Percentiles rank a stretch among this genome's conserved stretches.
Conservation (phyloP, 768 basidiomycete species). For the Lactifluus hygrophoroides region DNA sequence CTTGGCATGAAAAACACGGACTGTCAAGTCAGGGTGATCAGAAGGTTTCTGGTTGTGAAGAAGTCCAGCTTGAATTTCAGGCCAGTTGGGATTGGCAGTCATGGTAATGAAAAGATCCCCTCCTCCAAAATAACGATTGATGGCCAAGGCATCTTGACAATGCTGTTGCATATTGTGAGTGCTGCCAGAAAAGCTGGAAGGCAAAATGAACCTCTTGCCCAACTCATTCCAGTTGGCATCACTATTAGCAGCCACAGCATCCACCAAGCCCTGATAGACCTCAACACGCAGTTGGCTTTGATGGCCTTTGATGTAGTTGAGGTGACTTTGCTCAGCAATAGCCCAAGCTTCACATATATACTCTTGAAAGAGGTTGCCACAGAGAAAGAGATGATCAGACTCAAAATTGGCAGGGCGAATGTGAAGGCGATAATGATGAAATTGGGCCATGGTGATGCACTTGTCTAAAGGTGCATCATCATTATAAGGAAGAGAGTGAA, state of each 20-base stretch:
- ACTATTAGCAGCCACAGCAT: too few species aligned
- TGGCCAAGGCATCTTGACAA: background rate
- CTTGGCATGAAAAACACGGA: background rate
- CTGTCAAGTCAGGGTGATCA: background rate
- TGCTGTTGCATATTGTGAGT: too few species aligned
- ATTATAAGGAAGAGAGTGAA: background rate
- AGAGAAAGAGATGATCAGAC: background rate
- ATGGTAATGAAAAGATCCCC: slow-evolving; percentile 31
- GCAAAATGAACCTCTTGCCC: too few species aligned
- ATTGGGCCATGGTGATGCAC: background rate
- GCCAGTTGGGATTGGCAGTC: slow-evolving; percentile 45
- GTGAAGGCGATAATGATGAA: background rate
- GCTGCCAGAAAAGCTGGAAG: too few species aligned
- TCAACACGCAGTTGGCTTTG: too few species aligned
- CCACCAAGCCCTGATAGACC: too few species aligned
- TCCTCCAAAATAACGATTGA: background rate
- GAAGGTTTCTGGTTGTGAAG: slow-evolving; percentile 23
- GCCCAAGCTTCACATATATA: background rate
- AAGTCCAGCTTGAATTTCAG: slow-evolving; percentile 16
- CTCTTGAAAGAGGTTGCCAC: background rate
- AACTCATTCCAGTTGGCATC: too few species aligned
- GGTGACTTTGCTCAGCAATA: too few species aligned
- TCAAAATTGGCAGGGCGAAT: background rate
- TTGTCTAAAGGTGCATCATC: background rate
- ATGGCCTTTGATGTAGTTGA: too few species aligned